Conservation (phyloP, 148 eudicot species). For the Camellia japonica region DNA sequence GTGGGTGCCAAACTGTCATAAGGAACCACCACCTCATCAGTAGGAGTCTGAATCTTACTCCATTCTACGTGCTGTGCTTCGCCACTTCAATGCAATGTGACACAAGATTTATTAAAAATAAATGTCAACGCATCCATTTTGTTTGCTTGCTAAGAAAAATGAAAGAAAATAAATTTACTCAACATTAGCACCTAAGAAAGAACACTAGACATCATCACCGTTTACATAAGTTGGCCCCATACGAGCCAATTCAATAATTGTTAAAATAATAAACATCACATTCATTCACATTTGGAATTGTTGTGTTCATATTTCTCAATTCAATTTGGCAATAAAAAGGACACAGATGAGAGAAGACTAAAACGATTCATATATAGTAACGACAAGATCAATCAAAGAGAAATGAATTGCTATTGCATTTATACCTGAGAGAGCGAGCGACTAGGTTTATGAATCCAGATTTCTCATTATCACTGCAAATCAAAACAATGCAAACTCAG, state of each 20-base stretch:
- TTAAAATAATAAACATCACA: too few relatives aligned
- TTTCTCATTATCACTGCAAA: slow-evolving; percentile 71
- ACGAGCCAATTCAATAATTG: too few relatives aligned
- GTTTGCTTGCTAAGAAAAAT: neutral
- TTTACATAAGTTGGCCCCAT: too few relatives aligned
- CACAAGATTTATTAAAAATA: neutral
- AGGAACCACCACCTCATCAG: slow-evolving; percentile 90
- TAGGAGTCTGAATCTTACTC: slow-evolving; percentile 95
- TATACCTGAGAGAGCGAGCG: slow-evolving; percentile 82
- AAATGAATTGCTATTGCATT: neutral
- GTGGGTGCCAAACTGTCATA: slow-evolving; percentile 61
- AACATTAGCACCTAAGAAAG: neutral
- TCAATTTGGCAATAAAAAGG: neutral
- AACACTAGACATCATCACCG: too few relatives aligned
- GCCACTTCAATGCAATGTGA: slow-evolving; percentile 40
- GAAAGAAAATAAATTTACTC: neutral
- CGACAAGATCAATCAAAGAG: neutral
- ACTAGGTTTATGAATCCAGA: slow-evolving; percentile 95
- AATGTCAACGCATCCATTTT: neutral
- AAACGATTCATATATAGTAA: neutral
- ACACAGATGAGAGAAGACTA: neutral
- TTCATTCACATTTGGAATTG: neutral
- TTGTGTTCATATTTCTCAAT: neutral
- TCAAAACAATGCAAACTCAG: slow-evolving; percentile 8
- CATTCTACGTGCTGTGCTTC: slow-evolving; percentile 84